These are phyloP conservation scores for Penicillium samsonianum DNA, from an alignment of 495 filamentous ascomycete genomes.

Conservation along the genomic window DNA sequence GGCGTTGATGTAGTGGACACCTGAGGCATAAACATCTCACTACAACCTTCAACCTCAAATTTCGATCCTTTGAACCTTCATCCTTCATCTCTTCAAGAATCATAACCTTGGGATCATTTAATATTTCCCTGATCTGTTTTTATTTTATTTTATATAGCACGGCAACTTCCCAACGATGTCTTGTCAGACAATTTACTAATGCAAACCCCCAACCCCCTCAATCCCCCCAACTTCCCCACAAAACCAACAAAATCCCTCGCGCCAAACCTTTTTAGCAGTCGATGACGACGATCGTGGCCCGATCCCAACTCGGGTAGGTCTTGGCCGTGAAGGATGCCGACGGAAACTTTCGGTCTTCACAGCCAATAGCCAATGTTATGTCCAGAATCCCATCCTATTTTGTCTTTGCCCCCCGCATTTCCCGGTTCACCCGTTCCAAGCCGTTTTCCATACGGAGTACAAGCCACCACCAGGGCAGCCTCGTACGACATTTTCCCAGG, in stretches of 20 bases:
- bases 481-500: conserved; percentile 22
- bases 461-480: neutral
- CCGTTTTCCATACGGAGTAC: neutral
- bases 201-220: conserved; percentile 14
- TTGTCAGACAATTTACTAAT: conserved; percentile 22
- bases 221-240: conserved; percentile 20
- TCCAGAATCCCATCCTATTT: neutral
- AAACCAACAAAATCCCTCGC: neutral
- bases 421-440: conserved; percentile 14
- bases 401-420: neutral
- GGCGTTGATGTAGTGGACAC: neutral
- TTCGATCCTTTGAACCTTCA: neutral
- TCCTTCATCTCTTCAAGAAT: neutral
- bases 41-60: neutral
- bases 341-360: neutral
- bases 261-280: conserved; percentile 14
- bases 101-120: too few species aligned
- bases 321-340: conserved; percentile 10
- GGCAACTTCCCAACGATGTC: conserved; percentile 11
- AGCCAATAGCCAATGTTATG: neutral
- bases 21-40: neutral
- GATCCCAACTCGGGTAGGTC: conserved; percentile 2
- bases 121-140: too few species aligned
- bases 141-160: neutral
- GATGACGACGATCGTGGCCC: conserved; percentile 12